These are phyloP conservation scores for Phytophthora cajani DNA, from an alignment of 352 stramenopile species.

Conservation along the genomic window DNA sequence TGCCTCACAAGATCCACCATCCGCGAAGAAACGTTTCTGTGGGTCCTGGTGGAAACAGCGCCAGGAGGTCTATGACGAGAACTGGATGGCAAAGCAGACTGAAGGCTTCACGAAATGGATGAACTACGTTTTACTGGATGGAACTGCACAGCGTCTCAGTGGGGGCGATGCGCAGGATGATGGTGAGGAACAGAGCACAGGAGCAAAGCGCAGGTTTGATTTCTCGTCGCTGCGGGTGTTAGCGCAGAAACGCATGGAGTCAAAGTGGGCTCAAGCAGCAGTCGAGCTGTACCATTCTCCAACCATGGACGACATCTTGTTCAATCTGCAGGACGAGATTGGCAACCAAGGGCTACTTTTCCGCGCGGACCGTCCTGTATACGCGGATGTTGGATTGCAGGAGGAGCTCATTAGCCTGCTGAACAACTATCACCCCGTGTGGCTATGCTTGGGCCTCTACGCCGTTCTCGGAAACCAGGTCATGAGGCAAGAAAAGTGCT, in stretches of 20 bases:
- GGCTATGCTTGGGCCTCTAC: slow-evolving; percentile 91
- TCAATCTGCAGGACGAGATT: slow-evolving; percentile 79
- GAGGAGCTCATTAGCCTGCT: slow-evolving; percentile 86
- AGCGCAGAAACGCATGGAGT: slow-evolving; percentile 77
- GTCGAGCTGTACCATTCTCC: slow-evolving; percentile 65
- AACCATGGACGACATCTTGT: slow-evolving; percentile 61
- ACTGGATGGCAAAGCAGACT: slow-evolving; percentile 85
- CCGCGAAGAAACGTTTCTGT: slow-evolving; percentile 29
- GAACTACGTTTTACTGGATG: slow-evolving; percentile 84
- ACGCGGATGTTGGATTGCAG: slow-evolving; percentile 91
- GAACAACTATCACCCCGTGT: slow-evolving; percentile 93
- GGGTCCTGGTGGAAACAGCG: slow-evolving; percentile 82
- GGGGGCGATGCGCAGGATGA: slow-evolving; percentile 22
- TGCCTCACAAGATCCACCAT: slow-evolving; percentile 5
- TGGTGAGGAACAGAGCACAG: slow-evolving; percentile 10
- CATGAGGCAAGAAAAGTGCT: slow-evolving; percentile 68
- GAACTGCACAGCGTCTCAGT: slow-evolving; percentile 47
- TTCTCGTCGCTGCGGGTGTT: slow-evolving; percentile 78
- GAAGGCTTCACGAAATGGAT: slow-evolving; percentile 88
- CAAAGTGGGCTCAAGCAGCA: slow-evolving; percentile 61
- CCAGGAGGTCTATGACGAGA: slow-evolving; percentile 71
- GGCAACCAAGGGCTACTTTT: slow-evolving; percentile 78
- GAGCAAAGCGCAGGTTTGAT: slow-evolving; percentile 45
- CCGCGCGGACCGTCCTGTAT: slow-evolving; percentile 87
- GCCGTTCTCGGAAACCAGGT: slow-evolving; percentile 77